A percentile compares a stretch with the other conserved stretches of the same genome.
Conservation (phyloP, 257 asterid species). For the Ocimum tenuiflorum region DNA sequence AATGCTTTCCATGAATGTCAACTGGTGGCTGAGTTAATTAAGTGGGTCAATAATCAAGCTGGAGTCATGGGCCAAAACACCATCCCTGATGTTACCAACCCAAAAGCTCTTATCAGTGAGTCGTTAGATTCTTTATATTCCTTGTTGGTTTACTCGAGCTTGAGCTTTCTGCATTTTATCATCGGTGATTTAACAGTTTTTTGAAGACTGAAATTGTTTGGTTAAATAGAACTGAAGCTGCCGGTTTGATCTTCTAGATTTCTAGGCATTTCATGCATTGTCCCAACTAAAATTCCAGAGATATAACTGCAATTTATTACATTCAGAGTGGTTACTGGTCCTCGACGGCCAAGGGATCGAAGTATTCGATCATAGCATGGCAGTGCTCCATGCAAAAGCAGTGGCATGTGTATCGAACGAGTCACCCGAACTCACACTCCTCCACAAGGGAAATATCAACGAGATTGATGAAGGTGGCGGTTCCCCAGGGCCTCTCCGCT, state of each 20-base stretch:
- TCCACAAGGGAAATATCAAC: background rate
- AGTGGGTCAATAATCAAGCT: slow-evolving; percentile 45
- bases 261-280: background rate
- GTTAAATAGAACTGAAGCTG: background rate
- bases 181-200: background rate
- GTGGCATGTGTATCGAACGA: slow-evolving; percentile 13
- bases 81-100: slow-evolving; percentile 36
- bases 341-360: slow-evolving; percentile 42
- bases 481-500: slow-evolving; percentile 17
- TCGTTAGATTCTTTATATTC: slow-evolving; percentile 13
- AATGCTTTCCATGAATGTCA: slow-evolving; percentile 51
- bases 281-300: background rate
- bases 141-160: background rate
- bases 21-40: slow-evolving; percentile 43
- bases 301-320: slow-evolving; percentile 14
- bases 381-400: slow-evolving; percentile 33
- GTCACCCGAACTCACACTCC: slow-evolving; percentile 18
- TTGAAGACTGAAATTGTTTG: background rate
- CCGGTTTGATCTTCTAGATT: background rate
- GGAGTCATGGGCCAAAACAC: slow-evolving; percentile 21
- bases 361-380: slow-evolving; percentile 32
- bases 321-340: slow-evolving; percentile 49
- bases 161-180: slow-evolving; percentile 4
- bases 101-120: slow-evolving; percentile 69
- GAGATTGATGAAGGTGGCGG: slow-evolving; percentile 4